phyloP scores from a whole-genome alignment of 2,329 filamentous ascomycete species.

The Sporothrix pallida region DNA sequence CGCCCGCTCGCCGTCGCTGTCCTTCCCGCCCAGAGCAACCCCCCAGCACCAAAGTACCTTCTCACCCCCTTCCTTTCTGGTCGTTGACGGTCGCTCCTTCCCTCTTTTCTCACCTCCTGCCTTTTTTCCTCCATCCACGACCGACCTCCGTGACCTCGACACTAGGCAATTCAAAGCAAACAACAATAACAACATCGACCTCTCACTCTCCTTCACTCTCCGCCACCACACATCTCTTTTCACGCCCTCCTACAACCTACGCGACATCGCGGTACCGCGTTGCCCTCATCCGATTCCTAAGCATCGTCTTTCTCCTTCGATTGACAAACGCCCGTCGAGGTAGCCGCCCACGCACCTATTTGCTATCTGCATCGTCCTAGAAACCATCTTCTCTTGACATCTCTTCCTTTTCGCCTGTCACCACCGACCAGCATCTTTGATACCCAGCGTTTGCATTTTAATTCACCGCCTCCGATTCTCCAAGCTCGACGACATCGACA shows the following conservation, averaged over 20 bases:
- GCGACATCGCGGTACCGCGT: slow-evolving; percentile 5
- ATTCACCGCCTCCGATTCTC: neutral
- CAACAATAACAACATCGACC: slow-evolving; percentile 20
- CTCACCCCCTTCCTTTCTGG: neutral
- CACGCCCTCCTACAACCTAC: slow-evolving; percentile 9
- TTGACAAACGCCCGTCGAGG: slow-evolving; percentile 9
- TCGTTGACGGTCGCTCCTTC: slow-evolving; percentile 21
- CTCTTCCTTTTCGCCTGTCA: neutral
- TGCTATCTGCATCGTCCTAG: slow-evolving; percentile 21
- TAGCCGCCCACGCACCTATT: slow-evolving; percentile 22
- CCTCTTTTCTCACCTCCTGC: slow-evolving; percentile 1
- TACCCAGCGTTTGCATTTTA: neutral
- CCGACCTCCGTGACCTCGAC: slow-evolving; percentile 20
- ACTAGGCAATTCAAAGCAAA: slow-evolving; percentile 18
- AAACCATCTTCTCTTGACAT: neutral
- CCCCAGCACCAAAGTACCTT: slow-evolving; percentile 19
- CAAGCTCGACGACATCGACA: neutral
- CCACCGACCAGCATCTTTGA: neutral
- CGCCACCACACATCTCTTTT: neutral
- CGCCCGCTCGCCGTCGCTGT: slow-evolving; percentile 26
- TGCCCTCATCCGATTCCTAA: neutral
- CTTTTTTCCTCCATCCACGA: neutral
- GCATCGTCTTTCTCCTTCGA: slow-evolving; percentile 7
- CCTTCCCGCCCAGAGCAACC: slow-evolving; percentile 24
- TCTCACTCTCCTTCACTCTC: neutral